phyloP scores from a whole-genome alignment of 345 rosid genomes.

The Murraya paniculata region DNA sequence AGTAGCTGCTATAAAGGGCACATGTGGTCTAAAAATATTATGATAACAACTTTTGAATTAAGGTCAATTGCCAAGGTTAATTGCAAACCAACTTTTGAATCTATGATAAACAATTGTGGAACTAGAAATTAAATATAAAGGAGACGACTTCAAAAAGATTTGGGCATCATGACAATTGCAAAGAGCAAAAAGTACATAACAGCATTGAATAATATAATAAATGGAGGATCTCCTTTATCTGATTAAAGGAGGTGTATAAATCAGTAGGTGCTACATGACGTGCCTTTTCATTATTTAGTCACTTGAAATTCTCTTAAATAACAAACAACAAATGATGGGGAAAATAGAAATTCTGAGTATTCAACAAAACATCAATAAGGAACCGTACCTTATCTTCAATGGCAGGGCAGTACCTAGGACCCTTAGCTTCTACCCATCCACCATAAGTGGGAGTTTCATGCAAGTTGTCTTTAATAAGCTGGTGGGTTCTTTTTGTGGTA shows the following conservation, averaged over 20 bases:
- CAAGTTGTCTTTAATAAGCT: constrained; percentile 84
- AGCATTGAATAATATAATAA: background rate
- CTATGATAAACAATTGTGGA: background rate
- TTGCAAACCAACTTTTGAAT: background rate
- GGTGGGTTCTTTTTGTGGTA: constrained; percentile 77
- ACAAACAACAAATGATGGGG: background rate
- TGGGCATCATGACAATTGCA: background rate
- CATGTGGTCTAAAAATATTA: background rate
- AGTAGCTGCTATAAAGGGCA: background rate
- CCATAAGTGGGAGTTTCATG: constrained; percentile 99
- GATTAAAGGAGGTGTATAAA: background rate
- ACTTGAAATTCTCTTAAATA: background rate
- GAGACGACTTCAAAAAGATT: background rate
- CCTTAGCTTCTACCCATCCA: constrained; percentile 99
- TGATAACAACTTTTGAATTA: too few relatives aligned
- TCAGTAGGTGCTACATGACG: background rate
- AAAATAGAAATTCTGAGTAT: background rate
- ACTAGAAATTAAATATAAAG: background rate
- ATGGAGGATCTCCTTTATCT: background rate
- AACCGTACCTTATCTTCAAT: constrained; percentile 86
- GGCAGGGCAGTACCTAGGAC: constrained; percentile 98
- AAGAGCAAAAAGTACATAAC: background rate
- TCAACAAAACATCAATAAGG: background rate
- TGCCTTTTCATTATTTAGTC: background rate
- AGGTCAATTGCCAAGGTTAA: background rate